These are phyloP conservation scores for Candida qinlingensis DNA, from an alignment of 805 yeast genomes.

Conservation along the genomic window DNA sequence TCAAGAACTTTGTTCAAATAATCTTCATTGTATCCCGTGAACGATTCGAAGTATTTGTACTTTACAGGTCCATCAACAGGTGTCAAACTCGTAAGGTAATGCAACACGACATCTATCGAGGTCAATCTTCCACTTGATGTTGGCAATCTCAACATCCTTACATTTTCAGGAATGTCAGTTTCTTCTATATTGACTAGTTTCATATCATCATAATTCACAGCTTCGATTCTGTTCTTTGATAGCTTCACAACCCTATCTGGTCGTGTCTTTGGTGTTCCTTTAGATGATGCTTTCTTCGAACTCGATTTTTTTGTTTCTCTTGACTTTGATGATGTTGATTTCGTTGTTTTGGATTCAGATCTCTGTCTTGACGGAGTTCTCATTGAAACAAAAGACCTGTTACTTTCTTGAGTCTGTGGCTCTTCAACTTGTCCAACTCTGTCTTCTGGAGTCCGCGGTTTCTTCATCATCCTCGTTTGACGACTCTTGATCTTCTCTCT, in stretches of 20 bases:
- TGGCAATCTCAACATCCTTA: slow-evolving; percentile 24
- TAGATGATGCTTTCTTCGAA: neutral
- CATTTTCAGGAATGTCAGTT: neutral
- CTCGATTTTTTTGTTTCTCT: neutral
- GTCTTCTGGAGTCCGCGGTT: slow-evolving; percentile 1
- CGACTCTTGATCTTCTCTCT: neutral
- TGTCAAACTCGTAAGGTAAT: slow-evolving; percentile 7
- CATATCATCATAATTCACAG: neutral
- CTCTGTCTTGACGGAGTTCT: neutral
- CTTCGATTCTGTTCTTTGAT: neutral
- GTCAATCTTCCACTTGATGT: slow-evolving; percentile 18
- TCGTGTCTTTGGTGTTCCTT: neutral
- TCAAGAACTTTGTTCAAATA: slow-evolving; percentile 32
- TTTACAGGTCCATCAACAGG: slow-evolving; percentile 1
- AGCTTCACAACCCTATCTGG: neutral
- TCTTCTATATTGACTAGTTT: neutral
- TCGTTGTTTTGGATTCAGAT: too few species aligned
- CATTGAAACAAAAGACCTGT: slow-evolving; percentile 1
- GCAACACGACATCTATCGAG: slow-evolving; percentile 16
- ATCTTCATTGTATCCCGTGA: slow-evolving; percentile 18
- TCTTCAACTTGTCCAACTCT: neutral
- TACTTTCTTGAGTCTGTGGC: slow-evolving; percentile 1
- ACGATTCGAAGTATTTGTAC: slow-evolving; percentile 11
- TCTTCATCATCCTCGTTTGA: neutral
- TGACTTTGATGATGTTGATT: neutral